A percentile compares a stretch with the other conserved stretches of the same genome.
Evolutionary conservation across 306 rosid species (phyloP).

Genomic region (Begonia peltatifolia): DNA sequence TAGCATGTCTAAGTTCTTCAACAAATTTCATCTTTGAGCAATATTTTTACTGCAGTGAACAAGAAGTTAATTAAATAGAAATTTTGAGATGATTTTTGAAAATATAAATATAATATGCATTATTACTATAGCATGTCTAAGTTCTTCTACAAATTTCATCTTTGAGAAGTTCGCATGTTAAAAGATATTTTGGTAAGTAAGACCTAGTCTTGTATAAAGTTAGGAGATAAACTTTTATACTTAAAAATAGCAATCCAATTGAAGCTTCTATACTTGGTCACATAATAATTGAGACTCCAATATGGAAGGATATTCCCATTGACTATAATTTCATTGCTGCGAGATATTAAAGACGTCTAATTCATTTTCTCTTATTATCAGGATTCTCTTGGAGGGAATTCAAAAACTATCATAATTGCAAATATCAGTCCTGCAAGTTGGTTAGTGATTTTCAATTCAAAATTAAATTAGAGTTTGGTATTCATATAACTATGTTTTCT

Average conservation of each 20-base stretch:
- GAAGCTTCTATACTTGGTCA: background rate
- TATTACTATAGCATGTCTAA: too few relatives aligned
- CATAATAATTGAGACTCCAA: constrained; percentile 1
- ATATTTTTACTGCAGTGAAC: constrained; percentile 89
- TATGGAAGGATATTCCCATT: background rate
- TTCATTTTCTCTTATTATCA: constrained; percentile 27
- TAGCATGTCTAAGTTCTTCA: too few relatives aligned
- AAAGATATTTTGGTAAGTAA: too few relatives aligned
- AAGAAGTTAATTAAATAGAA: background rate
- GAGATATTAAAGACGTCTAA: constrained; percentile 6
- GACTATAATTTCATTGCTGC: background rate
- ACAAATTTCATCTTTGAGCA: too few relatives aligned
- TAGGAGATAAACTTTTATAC: too few relatives aligned
- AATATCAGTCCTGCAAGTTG: constrained; percentile 85
- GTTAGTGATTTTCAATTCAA: constrained; percentile 29
- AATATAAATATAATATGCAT: too few relatives aligned
- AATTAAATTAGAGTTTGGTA: background rate
- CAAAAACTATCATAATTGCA: constrained; percentile 86
- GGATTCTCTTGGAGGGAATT: constrained; percentile 96
- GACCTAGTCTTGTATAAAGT: too few relatives aligned
- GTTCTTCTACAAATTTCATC: too few relatives aligned
- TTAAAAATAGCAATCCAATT: too few relatives aligned
- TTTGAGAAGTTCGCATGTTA: too few relatives aligned
- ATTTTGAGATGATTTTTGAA: too few relatives aligned
- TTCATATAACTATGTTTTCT: background rate